phyloP scores from a whole-genome alignment of 345 rosid genomes.

The Brassica napus region Da-Ae NC_063435.1:8525001-8525500 shows the following conservation, averaged over 20 bases:
- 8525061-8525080: constrained; percentile 86
- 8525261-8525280: constrained; percentile 90
- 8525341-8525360: constrained; percentile 92
- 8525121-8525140: constrained; percentile 12
- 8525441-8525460: constrained; percentile 69
- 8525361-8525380: constrained; percentile 54
- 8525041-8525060: constrained; percentile 38
- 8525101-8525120: constrained; percentile 25
- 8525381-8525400: constrained; percentile 48
- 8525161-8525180: constrained; percentile 57
- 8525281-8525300: constrained; percentile 76
- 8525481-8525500: constrained; percentile 80
- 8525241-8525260: constrained; percentile 81
- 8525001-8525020: constrained; percentile 42
- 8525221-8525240: constrained; percentile 55
- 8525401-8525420: constrained; percentile 46
- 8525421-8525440: constrained; percentile 46
- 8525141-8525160: constrained; percentile 16
- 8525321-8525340: constrained; percentile 59
- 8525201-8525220: constrained; percentile 44
- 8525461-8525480: constrained; percentile 59
- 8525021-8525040: constrained; percentile 34
- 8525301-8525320: constrained; percentile 63
- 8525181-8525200: constrained; percentile 51
- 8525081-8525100: constrained; percentile 67